Evolutionary conservation across 2,329 filamentous ascomycete species (phyloP).

Genomic region (Exophiala sp.): DNA sequence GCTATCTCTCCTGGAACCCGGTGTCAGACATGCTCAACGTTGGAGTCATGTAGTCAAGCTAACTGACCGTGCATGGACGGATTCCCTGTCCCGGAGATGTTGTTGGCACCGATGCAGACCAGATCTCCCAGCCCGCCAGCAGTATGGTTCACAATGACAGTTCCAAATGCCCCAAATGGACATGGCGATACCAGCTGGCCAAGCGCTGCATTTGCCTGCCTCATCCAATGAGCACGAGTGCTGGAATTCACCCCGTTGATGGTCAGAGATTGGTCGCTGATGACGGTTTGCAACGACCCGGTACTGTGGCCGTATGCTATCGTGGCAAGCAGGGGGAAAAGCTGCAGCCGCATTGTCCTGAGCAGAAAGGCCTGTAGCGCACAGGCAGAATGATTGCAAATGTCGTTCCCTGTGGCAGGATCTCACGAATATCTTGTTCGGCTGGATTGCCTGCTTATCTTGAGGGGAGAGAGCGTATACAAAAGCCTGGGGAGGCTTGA

Average conservation of each 20-base stretch:
- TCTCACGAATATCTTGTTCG: too few species aligned
- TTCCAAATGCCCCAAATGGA: slow-evolving; percentile 50
- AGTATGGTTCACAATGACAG: slow-evolving; percentile 53
- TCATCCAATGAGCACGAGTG: slow-evolving; percentile 49
- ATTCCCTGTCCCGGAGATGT: slow-evolving; percentile 43
- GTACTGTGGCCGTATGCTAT: neutral
- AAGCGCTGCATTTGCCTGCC: slow-evolving; percentile 45
- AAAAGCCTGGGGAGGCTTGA: neutral
- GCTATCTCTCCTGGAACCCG: slow-evolving; percentile 45
- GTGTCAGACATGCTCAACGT: neutral
- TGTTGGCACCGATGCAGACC: slow-evolving; percentile 49
- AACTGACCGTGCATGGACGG: slow-evolving; percentile 46
- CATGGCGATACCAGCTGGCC: slow-evolving; percentile 42
- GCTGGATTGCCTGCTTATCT: too few species aligned
- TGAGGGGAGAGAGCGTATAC: too few species aligned
- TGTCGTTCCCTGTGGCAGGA: too few species aligned
- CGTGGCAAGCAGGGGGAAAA: neutral
- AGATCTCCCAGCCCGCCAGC: slow-evolving; percentile 38
- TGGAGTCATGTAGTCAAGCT: neutral
- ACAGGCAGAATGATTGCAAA: too few species aligned
- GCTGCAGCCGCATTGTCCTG: neutral
- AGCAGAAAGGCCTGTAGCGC: neutral
- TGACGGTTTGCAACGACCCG: slow-evolving; percentile 1
- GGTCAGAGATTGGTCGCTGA: slow-evolving; percentile 17
- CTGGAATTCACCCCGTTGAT: slow-evolving; percentile 36